These are phyloP conservation scores for Daldinia sp. DNA, from an alignment of 2,329 filamentous ascomycete genomes.

Conservation along the genomic window DNA sequence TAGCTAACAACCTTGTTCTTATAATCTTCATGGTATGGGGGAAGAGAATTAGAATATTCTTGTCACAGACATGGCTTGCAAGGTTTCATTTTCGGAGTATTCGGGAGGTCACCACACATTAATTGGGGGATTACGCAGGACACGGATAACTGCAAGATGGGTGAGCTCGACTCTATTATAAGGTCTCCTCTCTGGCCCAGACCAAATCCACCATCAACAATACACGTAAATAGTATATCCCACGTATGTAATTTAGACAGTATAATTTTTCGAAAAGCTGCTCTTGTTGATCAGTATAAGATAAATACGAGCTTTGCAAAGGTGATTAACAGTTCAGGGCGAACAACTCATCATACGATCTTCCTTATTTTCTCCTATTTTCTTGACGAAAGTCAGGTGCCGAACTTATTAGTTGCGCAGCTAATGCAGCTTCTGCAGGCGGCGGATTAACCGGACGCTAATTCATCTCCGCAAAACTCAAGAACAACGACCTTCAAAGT, in stretches of 20 bases:
- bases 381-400: constrained; percentile 8
- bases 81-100: constrained; percentile 56
- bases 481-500: neutral
- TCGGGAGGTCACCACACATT: constrained; percentile 46
- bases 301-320: neutral
- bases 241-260: neutral
- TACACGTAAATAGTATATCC: neutral
- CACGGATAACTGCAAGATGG: neutral
- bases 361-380: constrained; percentile 1
- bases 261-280: neutral
- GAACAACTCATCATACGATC: neutral
- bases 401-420: constrained; percentile 15
- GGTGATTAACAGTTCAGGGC: neutral
- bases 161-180: neutral
- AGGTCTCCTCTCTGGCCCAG: neutral
- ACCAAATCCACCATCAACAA: neutral
- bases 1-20: constrained; percentile 62
- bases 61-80: constrained; percentile 62
- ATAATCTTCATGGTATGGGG: constrained; percentile 65
- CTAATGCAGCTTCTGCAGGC: constrained; percentile 33
- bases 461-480: neutral
- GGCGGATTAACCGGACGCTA: constrained; percentile 1
- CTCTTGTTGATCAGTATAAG: neutral
- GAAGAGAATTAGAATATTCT: constrained; percentile 62
- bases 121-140: neutral